phyloP scores from a whole-genome alignment of 2,329 filamentous ascomycete species.

The Aspergillus sp. region DNA sequence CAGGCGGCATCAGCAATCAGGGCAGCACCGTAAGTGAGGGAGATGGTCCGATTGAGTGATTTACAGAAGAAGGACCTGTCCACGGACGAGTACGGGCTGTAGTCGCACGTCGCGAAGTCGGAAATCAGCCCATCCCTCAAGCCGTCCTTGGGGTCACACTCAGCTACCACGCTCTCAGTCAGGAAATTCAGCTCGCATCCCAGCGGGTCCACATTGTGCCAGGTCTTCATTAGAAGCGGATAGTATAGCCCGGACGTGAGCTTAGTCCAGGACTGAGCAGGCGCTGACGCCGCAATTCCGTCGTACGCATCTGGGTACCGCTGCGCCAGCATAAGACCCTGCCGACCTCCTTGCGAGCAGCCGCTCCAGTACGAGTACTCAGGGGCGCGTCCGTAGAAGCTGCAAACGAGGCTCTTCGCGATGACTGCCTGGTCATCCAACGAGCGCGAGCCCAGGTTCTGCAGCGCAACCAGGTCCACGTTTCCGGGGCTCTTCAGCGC shows the following conservation, averaged over 20 bases:
- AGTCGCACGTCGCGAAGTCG: background rate
- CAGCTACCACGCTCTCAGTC: conserved; percentile 6
- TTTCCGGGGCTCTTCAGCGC: conserved; percentile 8
- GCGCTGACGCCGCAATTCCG: conserved; percentile 24
- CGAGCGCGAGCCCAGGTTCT: conserved; percentile 2
- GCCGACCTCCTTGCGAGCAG: conserved; percentile 22
- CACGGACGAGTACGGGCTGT: background rate
- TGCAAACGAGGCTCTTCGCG: conserved; percentile 2
- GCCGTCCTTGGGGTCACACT: conserved; percentile 27
- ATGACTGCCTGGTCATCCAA: conserved; percentile 5
- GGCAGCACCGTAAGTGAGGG: conserved; percentile 6
- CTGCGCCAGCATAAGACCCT: conserved; percentile 20
- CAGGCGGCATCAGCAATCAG: conserved; percentile 9
- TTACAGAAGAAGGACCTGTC: background rate
- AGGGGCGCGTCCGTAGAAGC: conserved; percentile 6
- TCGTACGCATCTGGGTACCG: conserved; percentile 23
- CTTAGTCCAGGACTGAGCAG: conserved; percentile 7
- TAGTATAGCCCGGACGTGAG: background rate
- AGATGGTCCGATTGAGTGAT: background rate
- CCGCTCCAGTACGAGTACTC: conserved; percentile 14
- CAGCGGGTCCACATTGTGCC: conserved; percentile 2
- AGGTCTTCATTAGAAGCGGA: conserved; percentile 9
- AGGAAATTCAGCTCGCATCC: conserved; percentile 17
- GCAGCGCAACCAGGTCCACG: conserved; percentile 1
- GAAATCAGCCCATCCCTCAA: conserved; percentile 27